Conservation (phyloP, 108 stramenopile genomes). For the Nitzschia palea region DNA sequence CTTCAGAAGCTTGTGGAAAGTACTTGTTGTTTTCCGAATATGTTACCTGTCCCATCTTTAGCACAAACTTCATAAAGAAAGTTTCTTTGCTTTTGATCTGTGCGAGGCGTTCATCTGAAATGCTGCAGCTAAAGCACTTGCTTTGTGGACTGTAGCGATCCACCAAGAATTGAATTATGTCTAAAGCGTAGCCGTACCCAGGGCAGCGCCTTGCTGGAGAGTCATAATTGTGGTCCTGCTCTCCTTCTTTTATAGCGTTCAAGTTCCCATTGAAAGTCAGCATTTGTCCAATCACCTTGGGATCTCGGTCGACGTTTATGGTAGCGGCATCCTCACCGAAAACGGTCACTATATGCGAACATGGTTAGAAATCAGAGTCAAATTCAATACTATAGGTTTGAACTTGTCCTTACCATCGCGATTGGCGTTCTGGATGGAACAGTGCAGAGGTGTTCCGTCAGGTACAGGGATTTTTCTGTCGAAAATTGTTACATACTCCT, state of each 20-base stretch:
- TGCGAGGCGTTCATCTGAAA: slow-evolving; percentile 3
- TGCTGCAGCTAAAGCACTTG: background rate
- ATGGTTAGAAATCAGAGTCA: background rate
- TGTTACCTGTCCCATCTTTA: slow-evolving; percentile 3
- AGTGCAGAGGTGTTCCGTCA: slow-evolving; percentile 7
- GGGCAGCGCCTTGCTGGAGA: background rate
- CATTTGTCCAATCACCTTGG: background rate
- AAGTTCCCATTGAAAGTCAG: slow-evolving; percentile 6
- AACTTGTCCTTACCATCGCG: slow-evolving; percentile 16
- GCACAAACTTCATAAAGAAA: background rate
- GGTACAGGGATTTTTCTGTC: background rate
- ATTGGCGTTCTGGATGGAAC: slow-evolving; percentile 9
- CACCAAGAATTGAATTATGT: slow-evolving; percentile 1
- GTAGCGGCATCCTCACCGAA: background rate
- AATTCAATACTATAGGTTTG: background rate
- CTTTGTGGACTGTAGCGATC: background rate
- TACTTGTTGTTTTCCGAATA: slow-evolving; percentile 5
- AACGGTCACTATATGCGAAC: background rate
- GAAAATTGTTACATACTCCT: slow-evolving; percentile 3
- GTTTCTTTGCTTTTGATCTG: background rate
- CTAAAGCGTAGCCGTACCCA: background rate
- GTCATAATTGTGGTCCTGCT: background rate
- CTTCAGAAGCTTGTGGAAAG: slow-evolving; percentile 4
- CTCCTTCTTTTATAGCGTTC: background rate
- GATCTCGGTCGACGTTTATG: slow-evolving; percentile 1